These are phyloP conservation scores for Arthrinium puccinioides DNA, from an alignment of 2,329 filamentous ascomycete species.

Conservation along the genomic window DNA sequence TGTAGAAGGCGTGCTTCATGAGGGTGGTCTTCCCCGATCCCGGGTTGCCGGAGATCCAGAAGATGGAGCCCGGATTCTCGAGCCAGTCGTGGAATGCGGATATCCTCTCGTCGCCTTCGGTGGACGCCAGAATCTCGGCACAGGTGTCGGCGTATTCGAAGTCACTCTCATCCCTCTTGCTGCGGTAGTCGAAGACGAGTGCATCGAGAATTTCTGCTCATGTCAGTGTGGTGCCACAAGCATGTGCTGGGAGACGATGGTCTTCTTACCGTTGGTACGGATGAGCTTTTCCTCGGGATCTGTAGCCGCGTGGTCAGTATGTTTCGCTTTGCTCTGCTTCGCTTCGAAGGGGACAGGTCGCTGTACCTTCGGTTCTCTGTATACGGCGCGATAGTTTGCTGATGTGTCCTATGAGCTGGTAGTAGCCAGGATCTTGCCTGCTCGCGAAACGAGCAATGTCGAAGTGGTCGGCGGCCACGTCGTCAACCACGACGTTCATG, in stretches of 20 bases:
- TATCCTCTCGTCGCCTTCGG: background rate
- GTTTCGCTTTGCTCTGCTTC: background rate
- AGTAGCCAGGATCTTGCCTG: background rate
- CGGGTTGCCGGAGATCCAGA: slow-evolving; percentile 12
- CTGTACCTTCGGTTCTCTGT: background rate
- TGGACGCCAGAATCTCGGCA: background rate
- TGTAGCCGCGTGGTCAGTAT: background rate
- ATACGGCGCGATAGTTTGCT: slow-evolving; percentile 2
- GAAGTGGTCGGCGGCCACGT: slow-evolving; percentile 2
- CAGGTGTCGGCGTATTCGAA: background rate
- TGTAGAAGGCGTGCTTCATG: slow-evolving; percentile 7
- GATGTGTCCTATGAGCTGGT: slow-evolving; percentile 4
- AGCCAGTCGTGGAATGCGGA: slow-evolving; percentile 9
- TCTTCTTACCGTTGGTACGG: background rate
- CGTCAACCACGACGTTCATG: slow-evolving; percentile 1
- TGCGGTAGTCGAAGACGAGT: slow-evolving; percentile 1
- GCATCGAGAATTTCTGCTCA: slow-evolving; percentile 3
- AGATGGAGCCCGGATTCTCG: slow-evolving; percentile 5
- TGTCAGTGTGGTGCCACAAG: slow-evolving; percentile 1
- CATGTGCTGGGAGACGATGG: too few species aligned
- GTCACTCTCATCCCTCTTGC: background rate
- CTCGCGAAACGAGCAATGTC: slow-evolving; percentile 3
- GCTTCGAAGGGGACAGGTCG: background rate
- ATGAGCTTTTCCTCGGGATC: slow-evolving; percentile 1
- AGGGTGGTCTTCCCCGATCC: slow-evolving; percentile 13